phyloP scores from a whole-genome alignment of 192 early-diverging fungal species.

The Oehlia diaphana region DNA sequence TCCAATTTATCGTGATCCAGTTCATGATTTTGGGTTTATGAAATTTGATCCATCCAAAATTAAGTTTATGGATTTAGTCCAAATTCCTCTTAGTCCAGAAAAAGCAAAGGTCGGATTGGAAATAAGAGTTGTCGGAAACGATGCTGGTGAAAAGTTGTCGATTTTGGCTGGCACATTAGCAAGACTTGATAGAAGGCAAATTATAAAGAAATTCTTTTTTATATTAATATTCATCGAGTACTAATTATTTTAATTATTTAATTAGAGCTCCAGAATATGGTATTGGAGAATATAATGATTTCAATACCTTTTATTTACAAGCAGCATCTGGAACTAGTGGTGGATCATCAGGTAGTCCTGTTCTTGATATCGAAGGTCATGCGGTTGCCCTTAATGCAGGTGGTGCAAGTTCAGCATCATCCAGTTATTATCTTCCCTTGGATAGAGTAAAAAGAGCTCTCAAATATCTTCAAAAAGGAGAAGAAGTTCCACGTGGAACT shows the following conservation, averaged over 20 bases:
- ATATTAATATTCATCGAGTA: not conserved
- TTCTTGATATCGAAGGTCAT: constrained; percentile 73
- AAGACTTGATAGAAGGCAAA: constrained; percentile 63
- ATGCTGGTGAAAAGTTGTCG: constrained; percentile 79
- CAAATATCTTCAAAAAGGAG: constrained; percentile 53
- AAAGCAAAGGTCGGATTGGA: constrained; percentile 73
- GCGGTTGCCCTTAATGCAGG: constrained; percentile 79
- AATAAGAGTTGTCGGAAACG: constrained; percentile 76
- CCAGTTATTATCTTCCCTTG: constrained; percentile 75
- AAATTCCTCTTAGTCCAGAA: constrained; percentile 69
- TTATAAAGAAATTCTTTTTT: not conserved
- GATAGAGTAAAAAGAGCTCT: constrained; percentile 72
- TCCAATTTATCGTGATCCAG: constrained; percentile 76
- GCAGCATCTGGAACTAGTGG: constrained; percentile 73
- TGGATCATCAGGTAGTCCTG: constrained; percentile 77
- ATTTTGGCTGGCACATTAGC: constrained; percentile 75
- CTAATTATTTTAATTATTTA: not conserved
- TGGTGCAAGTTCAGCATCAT: constrained; percentile 65
- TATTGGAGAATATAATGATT: constrained; percentile 69
- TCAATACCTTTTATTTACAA: constrained; percentile 83
- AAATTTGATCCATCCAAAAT: constrained; percentile 69
- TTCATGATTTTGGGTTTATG: constrained; percentile 85
- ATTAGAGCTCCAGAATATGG: constrained; percentile 68
- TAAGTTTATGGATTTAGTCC: constrained; percentile 66
- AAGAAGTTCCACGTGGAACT: constrained; percentile 69